A percentile compares a stretch with the other conserved stretches of the same genome.
These are phyloP conservation scores for Ceratobasidium sp. DNA, from an alignment of 1,284 basidiomycete genomes.

Conservation along the genomic window DNA sequence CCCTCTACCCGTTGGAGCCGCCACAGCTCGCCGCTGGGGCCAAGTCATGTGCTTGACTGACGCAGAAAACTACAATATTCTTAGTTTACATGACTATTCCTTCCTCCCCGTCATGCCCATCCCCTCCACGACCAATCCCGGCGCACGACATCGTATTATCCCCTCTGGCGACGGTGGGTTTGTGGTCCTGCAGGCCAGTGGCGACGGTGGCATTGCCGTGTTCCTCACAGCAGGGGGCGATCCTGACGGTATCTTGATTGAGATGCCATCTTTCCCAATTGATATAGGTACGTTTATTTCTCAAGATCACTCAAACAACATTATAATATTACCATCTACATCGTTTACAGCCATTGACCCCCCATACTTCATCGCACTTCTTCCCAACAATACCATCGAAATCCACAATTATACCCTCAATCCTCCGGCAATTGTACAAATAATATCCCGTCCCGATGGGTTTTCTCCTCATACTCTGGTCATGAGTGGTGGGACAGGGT, in stretches of 20 bases:
- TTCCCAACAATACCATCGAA: constrained; percentile 81
- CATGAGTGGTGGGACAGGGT: constrained; percentile 25
- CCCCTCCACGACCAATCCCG: constrained; percentile 73
- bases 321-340: constrained; percentile 5
- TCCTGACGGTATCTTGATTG: constrained; percentile 86
- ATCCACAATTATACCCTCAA: constrained; percentile 74
- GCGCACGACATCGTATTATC: constrained; percentile 54
- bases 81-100: constrained; percentile 81
- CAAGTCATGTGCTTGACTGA: constrained; percentile 80
- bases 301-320: constrained; percentile 13
- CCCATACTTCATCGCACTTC: constrained; percentile 79
- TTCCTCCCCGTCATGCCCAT: constrained; percentile 62
- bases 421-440: constrained; percentile 78
- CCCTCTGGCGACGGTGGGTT: constrained; percentile 22
- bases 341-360: constrained; percentile 78
- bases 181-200: constrained; percentile 27
- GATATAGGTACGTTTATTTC: constrained; percentile 66
- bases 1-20: constrained; percentile 72
- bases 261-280: constrained; percentile 83
- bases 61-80: constrained; percentile 74
- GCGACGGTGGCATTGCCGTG: constrained; percentile 28
- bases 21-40: constrained; percentile 71
- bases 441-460: constrained; percentile 63
- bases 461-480: constrained; percentile 49
- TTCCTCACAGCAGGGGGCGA: constrained; percentile 78